Base-by-base conservation (phyloP, 352 stramenopile species). In the Pythium phragmitis region DNA sequence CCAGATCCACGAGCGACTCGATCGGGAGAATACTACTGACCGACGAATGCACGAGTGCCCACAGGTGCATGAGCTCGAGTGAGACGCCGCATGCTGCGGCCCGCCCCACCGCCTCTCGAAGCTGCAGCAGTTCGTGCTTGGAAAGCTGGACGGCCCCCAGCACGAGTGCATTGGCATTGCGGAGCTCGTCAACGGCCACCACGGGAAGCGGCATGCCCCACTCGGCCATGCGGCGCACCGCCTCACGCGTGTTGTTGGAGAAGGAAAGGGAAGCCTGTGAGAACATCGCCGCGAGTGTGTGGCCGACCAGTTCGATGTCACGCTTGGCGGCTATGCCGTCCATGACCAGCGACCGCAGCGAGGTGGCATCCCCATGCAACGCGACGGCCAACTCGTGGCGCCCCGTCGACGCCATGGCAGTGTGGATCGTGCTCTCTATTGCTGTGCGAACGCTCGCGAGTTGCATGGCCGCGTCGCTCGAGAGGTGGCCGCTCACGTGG, bases 61-160 rank as follows among this genome's bases (percentile, higher is more conserved):
- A 76, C 7, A 78, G 63, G 17, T 23, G 61, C 47, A 81, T 52
- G 14, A 79, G 53, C 51, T 78, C 74, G 28, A 69, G 36, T 7
- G 41, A 51, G 21, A 68, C 51, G 1, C 41, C 55, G 1, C 61
- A 76, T 12, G 56, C 57, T 19, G 57, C 50, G 42, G 54, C 45
- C 36, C 67, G 30, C 17, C 55, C 68, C 21, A 77, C 57, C 5
- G 65, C 67, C 1, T 65, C 48, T 11, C 70, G 70, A n/a, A 80
- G 26, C 33, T 74, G 45, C 1, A 50, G 39, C 19, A 80, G 57
- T 19, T 72, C 59, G 17, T 21, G 7, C 21, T 55, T 60, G 2
- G 59, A 59, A 7, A 34, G 41, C n/a, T 60, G 41, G 1, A n/a
- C 21, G 13, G 54, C 59, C 7, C 59, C 48, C 23, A 33, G 11